Percentiles rank a stretch among this genome's conserved stretches.
Conservation (phyloP, 192 early-diverging fungal genomes). For the Kickxella alabastrina region DNA sequence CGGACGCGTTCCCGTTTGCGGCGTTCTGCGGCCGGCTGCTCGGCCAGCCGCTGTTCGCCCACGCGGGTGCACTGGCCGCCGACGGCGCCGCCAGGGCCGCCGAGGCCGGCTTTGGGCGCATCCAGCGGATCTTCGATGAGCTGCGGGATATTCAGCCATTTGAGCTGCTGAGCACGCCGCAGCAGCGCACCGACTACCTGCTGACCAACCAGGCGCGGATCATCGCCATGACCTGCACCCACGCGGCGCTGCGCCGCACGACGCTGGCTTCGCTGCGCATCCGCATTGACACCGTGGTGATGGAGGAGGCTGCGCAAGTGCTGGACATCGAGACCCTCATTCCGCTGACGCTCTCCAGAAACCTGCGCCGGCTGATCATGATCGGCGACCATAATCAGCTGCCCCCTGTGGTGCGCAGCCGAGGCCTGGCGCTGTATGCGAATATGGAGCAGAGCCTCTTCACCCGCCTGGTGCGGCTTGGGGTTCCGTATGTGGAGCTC, state of each 20-base stretch:
- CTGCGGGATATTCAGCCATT: conserved; percentile 91
- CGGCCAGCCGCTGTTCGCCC: conserved; percentile 58
- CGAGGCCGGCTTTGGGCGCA: conserved; percentile 77
- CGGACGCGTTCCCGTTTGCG: conserved; percentile 74
- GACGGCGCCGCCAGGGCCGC: conserved; percentile 60
- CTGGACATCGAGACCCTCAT: conserved; percentile 95
- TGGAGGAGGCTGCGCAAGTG: conserved; percentile 97
- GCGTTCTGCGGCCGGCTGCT: conserved; percentile 66
- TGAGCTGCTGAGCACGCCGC: conserved; percentile 76
- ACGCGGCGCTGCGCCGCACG: conserved; percentile 84
- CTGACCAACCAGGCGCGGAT: conserved; percentile 94
- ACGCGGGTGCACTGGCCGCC: conserved; percentile 13
- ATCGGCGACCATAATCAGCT: conserved; percentile 98
- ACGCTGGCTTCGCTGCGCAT: conserved; percentile 88
- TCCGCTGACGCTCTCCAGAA: conserved; percentile 68
- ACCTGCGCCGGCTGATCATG: conserved; percentile 84
- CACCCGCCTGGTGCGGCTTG: conserved; percentile 82
- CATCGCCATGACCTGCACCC: conserved; percentile 96
- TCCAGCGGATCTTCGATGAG: conserved; percentile 78
- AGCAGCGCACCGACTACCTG: conserved; percentile 85
- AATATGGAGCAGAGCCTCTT: conserved; percentile 97
- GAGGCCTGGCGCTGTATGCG: conserved; percentile 75
- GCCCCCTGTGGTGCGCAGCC: conserved; percentile 92
- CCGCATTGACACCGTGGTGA: conserved; percentile 91
- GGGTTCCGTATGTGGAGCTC: conserved; percentile 87